A percentile compares a stretch with the other conserved stretches of the same genome.
Evolutionary conservation across 805 yeast species (phyloP).

Genomic region (Yamadazyma akitaensis): DNA sequence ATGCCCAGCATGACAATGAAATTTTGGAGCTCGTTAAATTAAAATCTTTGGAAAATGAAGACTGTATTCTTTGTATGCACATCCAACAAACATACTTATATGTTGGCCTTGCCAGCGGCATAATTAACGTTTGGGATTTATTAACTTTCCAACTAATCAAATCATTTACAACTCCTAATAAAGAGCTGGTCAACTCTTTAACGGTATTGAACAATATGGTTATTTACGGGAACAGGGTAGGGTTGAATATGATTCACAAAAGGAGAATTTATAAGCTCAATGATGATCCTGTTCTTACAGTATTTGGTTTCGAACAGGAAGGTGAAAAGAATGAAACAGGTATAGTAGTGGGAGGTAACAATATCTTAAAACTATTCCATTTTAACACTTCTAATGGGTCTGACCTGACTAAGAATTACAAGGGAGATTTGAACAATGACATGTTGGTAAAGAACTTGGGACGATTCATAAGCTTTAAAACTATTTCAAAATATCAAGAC

Average conservation of each 20-base stretch:
- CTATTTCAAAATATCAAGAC: constrained; percentile 76
- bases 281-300: constrained; percentile 8
- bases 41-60: constrained; percentile 56
- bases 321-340: background rate
- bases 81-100: constrained; percentile 66
- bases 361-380: constrained; percentile 3
- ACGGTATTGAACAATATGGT: constrained; percentile 6
- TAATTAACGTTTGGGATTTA: constrained; percentile 81
- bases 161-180: constrained; percentile 20
- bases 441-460: constrained; percentile 56
- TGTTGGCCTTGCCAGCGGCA: constrained; percentile 76
- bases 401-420: background rate
- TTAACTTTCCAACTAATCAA: constrained; percentile 70
- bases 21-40: constrained; percentile 12
- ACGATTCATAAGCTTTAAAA: constrained; percentile 62
- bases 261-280: constrained; percentile 4
- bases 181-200: constrained; percentile 11
- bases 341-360: constrained; percentile 12
- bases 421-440: constrained; percentile 9
- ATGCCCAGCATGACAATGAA: background rate
- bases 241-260: constrained; percentile 28
- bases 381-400: background rate
- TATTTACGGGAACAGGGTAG: constrained; percentile 14
- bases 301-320: constrained; percentile 1
- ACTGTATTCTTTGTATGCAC: constrained; percentile 68